phyloP scores from a whole-genome alignment of 1,139 yeast genomes.

The Petasospora rhodanensis region DNA sequence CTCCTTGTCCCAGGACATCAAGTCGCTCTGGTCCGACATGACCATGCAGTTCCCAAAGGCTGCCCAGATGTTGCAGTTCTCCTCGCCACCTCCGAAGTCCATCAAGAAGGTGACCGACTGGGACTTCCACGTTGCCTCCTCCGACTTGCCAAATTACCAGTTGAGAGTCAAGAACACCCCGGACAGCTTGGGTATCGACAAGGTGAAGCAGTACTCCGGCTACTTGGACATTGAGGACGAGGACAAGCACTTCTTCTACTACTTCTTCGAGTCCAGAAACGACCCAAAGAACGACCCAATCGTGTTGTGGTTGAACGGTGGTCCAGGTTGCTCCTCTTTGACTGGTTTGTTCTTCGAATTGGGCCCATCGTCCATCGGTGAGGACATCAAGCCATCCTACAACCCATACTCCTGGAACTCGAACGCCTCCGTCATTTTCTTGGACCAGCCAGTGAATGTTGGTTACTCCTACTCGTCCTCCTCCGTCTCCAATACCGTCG shows the following conservation, averaged over 20 bases:
- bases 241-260: conserved; percentile 78
- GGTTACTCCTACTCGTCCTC: conserved; percentile 77
- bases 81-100: conserved; percentile 48
- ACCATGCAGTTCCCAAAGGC: conserved; percentile 51
- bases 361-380: conserved; percentile 76
- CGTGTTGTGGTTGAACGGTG: conserved; percentile 86
- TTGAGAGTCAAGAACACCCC: conserved; percentile 56
- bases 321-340: conserved; percentile 87
- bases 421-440: conserved; percentile 84
- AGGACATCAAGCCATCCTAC: conserved; percentile 61
- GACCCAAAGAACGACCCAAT: conserved; percentile 85
- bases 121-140: conserved; percentile 49
- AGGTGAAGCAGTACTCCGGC: conserved; percentile 79
- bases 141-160: conserved; percentile 47
- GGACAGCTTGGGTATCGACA: conserved; percentile 64
- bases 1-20: conserved; percentile 43
- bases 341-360: conserved; percentile 90
- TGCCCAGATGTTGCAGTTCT: conserved; percentile 43
- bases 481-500: conserved; percentile 67
- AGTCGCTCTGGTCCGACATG: conserved; percentile 58
- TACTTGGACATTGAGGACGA: conserved; percentile 80
- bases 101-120: conserved; percentile 38
- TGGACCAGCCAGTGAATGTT: conserved; percentile 93
- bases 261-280: conserved; percentile 89
- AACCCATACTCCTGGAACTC: conserved; percentile 86